phyloP scores from a whole-genome alignment of 805 yeast species.

The Tetrapisispora phaffii region DNA sequence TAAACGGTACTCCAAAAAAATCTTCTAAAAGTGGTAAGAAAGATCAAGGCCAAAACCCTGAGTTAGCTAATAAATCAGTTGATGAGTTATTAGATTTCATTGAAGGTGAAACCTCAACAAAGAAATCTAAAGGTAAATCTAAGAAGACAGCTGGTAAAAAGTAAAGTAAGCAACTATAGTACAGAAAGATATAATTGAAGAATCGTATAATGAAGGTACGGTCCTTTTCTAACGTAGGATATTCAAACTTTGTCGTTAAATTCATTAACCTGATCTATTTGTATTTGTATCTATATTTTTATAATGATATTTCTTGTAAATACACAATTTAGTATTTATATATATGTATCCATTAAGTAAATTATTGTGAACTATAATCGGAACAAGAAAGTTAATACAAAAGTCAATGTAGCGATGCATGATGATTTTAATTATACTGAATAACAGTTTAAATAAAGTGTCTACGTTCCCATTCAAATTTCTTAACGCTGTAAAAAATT shows the following conservation, averaged over 20 bases:
- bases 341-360: background rate
- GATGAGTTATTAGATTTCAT: slow-evolving; percentile 67
- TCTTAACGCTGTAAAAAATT: too few relatives aligned
- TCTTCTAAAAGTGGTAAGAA: slow-evolving; percentile 22
- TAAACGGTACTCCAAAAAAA: slow-evolving; percentile 7
- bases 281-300: background rate
- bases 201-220: too few relatives aligned
- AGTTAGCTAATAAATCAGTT: slow-evolving; percentile 52
- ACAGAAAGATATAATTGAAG: too few relatives aligned
- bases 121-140: slow-evolving; percentile 12
- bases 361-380: background rate
- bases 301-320: slow-evolving; percentile 1
- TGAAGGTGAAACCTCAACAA: slow-evolving; percentile 32
- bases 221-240: background rate
- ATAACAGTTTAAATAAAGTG: too few relatives aligned
- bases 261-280: background rate
- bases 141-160: slow-evolving; percentile 20
- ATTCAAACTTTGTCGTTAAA: background rate
- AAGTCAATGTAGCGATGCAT: too few relatives aligned
- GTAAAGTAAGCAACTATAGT: slow-evolving; percentile 1
- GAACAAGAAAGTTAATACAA: background rate
- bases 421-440: too few relatives aligned
- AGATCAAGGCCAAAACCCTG: slow-evolving; percentile 36
- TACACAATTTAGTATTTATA: background rate
- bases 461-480: too few relatives aligned